Evolutionary conservation across 108 stramenopile species (phyloP), one percentile per base, ranked within the genome.

Genomic region (Skeletonema potamos): DNA sequence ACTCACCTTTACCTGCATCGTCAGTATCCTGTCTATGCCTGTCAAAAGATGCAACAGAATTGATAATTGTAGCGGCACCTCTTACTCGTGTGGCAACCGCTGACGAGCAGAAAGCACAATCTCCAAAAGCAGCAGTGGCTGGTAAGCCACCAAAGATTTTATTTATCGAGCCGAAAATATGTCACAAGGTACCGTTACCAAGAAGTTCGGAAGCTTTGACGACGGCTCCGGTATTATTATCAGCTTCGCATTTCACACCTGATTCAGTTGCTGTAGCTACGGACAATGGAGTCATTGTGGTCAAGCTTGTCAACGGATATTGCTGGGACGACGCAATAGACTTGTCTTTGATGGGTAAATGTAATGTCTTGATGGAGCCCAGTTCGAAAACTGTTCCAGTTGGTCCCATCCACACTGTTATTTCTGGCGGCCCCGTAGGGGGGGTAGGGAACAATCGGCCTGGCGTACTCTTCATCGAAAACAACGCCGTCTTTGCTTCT

Each of bases 21-120:
- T 66, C 66, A 43, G 36, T 79, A 22, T 8, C 77, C n/a, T 79
- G 70, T 39, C 32, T 70, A n/a, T 72, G 64, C 43, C 61, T 79
- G 3, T 71, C 77, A 20, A 28, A 57, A 58, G 77, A 79, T 70
- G 54, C 61, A 43, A 61, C 77, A 44, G 65, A 66, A 43, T 64
- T 79, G 44, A 34, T 70, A 4, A 39, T 79, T 2, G 70, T 72
- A 33, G 64, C 70, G n/a, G 69, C 64, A 24, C 77, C 77, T 34
- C 70, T 79, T 30, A 59, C 77, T 8, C 27, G 33, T 58, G 51
- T 55, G 28, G 54, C 59, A 26, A 27, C 57, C 8, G 54, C 18
- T 18, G 54, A 79, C 51, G 61, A 55, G 32, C 17, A 28, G 64
- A 46, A 28, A 46, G 46, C 44, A 17, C 24, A 34, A 36, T 43